Conservation (phyloP, 257 asterid genomes). For the Plectranthus barbatus region DNA sequence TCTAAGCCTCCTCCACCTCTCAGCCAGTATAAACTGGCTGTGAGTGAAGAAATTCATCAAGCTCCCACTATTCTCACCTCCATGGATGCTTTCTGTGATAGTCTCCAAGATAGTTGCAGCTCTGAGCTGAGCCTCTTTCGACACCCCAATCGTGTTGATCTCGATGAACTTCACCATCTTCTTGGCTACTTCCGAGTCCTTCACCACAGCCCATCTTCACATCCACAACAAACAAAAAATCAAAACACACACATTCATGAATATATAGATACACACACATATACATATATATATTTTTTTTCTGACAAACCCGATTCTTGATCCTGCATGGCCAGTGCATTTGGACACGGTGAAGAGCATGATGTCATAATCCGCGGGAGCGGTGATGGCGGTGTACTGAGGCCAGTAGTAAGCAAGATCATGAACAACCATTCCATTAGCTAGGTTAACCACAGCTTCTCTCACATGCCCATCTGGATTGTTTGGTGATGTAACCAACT, state of each 20-base stretch:
- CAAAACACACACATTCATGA: not conserved
- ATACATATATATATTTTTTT: not conserved
- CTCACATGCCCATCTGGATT: constrained; percentile 54
- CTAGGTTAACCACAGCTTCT: constrained; percentile 34
- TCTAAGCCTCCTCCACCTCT: constrained; percentile 52
- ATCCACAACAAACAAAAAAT: not conserved
- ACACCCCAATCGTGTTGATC: constrained; percentile 62
- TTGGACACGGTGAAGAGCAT: constrained; percentile 79
- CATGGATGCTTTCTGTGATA: constrained; percentile 37
- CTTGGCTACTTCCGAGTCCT: constrained; percentile 43
- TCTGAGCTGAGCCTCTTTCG: constrained; percentile 69
- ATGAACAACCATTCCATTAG: constrained; percentile 40
- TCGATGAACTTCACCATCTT: constrained; percentile 57
- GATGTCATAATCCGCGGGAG: constrained; percentile 41
- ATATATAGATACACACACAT: not conserved
- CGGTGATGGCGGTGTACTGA: constrained; percentile 58
- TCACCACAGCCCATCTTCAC: constrained; percentile 71
- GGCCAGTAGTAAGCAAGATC: constrained; percentile 93
- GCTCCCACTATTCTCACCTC: not conserved
- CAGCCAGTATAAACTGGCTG: constrained; percentile 24
- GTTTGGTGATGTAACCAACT: constrained; percentile 66
- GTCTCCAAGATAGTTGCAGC: constrained; percentile 43
- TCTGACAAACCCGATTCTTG: constrained; percentile 59
- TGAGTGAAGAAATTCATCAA: constrained; percentile 36
- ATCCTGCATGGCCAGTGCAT: constrained; percentile 83